Percentiles rank a stretch among this genome's conserved stretches.
These are phyloP conservation scores for Candida bentonensis DNA, from an alignment of 805 yeast genomes.

Conservation along the genomic window DNA sequence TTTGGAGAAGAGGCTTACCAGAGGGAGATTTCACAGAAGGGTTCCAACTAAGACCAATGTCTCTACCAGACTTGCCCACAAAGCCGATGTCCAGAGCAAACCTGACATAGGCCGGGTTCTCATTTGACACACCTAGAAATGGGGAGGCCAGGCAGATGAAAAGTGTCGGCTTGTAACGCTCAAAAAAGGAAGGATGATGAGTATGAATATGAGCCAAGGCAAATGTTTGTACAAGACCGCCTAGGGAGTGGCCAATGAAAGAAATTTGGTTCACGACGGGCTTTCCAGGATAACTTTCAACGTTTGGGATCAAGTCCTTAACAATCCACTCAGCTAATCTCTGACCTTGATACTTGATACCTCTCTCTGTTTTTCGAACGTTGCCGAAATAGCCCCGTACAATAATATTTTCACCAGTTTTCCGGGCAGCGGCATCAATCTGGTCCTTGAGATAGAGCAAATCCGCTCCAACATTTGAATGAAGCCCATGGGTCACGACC, in stretches of 20 bases:
- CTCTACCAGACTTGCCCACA: conserved; percentile 89
- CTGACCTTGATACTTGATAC: conserved; percentile 71
- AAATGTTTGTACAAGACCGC: conserved; percentile 84
- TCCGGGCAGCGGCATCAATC: conserved; percentile 38
- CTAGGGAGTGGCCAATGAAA: conserved; percentile 85
- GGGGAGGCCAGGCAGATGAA: conserved; percentile 83
- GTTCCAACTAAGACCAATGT: conserved; percentile 49
- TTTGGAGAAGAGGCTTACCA: conserved; percentile 51
- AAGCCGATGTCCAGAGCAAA: conserved; percentile 76
- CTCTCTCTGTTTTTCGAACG: conserved; percentile 78
- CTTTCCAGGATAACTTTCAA: conserved; percentile 17
- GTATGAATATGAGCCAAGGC: conserved; percentile 66
- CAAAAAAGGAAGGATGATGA: conserved; percentile 56
- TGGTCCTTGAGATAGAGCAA: conserved; percentile 76
- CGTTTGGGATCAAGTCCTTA: conserved; percentile 33
- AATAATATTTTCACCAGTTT: conserved; percentile 47
- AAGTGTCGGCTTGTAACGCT: conserved; percentile 53
- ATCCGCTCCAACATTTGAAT: conserved; percentile 81
- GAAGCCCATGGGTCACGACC: conserved; percentile 80
- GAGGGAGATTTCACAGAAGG: conserved; percentile 15
- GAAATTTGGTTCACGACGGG: conserved; percentile 51
- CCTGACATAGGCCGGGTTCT: conserved; percentile 75
- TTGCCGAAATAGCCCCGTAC: conserved; percentile 77
- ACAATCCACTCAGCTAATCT: conserved; percentile 64
- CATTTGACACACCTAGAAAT: conserved; percentile 72